Conservation (phyloP, 495 filamentous ascomycete species). For the Tuber microsphaerosporum region DNA sequence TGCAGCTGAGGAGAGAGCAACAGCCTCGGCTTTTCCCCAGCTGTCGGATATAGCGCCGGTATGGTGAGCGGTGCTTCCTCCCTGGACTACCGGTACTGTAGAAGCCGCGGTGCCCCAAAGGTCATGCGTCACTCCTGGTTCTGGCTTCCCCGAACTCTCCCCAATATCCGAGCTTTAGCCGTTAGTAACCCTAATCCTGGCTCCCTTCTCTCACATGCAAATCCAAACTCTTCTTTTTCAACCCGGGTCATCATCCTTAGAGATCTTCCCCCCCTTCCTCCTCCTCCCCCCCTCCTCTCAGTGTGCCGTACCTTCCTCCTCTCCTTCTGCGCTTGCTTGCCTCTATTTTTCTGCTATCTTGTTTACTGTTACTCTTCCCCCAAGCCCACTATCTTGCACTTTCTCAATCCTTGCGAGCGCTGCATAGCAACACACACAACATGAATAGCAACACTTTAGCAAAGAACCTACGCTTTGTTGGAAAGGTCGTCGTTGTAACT, state of each 20-base stretch:
- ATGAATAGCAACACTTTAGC: slow-evolving; percentile 31
- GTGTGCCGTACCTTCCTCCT: background rate
- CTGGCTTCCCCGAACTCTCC: slow-evolving; percentile 16
- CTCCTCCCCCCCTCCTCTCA: slow-evolving; percentile 13
- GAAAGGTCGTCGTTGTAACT: slow-evolving; percentile 93
- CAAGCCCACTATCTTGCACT: background rate
- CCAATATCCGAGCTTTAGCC: slow-evolving; percentile 22
- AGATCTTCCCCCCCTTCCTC: slow-evolving; percentile 31
- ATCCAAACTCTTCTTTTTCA: slow-evolving; percentile 18
- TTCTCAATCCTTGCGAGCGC: background rate
- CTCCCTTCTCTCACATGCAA: slow-evolving; percentile 45
- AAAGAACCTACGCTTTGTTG: slow-evolving; percentile 72
- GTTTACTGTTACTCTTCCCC: slow-evolving; percentile 12
- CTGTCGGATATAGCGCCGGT: background rate
- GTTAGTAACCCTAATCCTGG: slow-evolving; percentile 20
- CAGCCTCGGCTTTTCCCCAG: slow-evolving; percentile 6
- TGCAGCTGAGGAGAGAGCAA: background rate
- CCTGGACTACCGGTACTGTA: too few species aligned
- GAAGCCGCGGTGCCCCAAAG: background rate
- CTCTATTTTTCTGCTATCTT: slow-evolving; percentile 14
- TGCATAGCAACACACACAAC: slow-evolving; percentile 6
- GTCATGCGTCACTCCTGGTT: background rate
- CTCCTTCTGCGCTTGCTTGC: slow-evolving; percentile 14
- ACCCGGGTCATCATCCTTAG: slow-evolving; percentile 18
- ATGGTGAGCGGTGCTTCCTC: slow-evolving; percentile 6